Percentiles rank a stretch among this genome's conserved stretches.
Evolutionary conservation across 2,329 filamentous ascomycete species (phyloP).

Genomic region (Alternaria consortialis): DNA sequence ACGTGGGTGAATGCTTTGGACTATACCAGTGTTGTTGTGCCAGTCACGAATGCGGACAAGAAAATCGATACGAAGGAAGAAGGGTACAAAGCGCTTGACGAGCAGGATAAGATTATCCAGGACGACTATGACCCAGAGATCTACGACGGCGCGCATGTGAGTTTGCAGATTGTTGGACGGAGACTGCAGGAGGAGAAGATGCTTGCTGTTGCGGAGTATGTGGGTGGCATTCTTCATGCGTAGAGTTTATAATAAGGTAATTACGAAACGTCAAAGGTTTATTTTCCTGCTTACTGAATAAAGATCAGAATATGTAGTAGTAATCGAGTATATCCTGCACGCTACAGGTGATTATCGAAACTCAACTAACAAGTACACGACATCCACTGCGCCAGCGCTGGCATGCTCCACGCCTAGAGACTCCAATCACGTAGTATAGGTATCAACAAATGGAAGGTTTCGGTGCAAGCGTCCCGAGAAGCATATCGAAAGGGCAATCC

Average conservation of each 20-base stretch:
- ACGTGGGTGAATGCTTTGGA: constrained; percentile 44
- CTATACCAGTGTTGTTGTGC: constrained; percentile 47
- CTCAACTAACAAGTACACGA: no score
- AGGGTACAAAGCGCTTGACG: constrained; percentile 36
- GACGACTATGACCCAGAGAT: constrained; percentile 51
- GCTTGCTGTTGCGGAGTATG: constrained; percentile 47
- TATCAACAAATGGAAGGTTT: neutral
- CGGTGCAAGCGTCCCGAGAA: neutral
- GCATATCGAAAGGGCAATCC: neutral
- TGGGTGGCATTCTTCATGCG: constrained; percentile 35
- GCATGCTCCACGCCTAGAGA: neutral
- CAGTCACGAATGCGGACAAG: constrained; percentile 46
- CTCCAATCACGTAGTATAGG: neutral
- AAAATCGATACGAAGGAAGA: constrained; percentile 35
- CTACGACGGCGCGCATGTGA: constrained; percentile 51
- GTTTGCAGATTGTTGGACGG: constrained; percentile 49
- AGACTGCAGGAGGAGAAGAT: constrained; percentile 53
- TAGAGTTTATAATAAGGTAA: neutral
- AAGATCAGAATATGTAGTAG: neutral
- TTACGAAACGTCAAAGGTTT: neutral
- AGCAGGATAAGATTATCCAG: constrained; percentile 37
- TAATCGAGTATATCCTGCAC: no score
- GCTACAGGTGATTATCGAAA: no score
- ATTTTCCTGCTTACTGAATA: neutral
- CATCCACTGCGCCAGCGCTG: neutral